Conservation (phyloP, 768 basidiomycete genomes). For the Auriscalpium orientale region DNA sequence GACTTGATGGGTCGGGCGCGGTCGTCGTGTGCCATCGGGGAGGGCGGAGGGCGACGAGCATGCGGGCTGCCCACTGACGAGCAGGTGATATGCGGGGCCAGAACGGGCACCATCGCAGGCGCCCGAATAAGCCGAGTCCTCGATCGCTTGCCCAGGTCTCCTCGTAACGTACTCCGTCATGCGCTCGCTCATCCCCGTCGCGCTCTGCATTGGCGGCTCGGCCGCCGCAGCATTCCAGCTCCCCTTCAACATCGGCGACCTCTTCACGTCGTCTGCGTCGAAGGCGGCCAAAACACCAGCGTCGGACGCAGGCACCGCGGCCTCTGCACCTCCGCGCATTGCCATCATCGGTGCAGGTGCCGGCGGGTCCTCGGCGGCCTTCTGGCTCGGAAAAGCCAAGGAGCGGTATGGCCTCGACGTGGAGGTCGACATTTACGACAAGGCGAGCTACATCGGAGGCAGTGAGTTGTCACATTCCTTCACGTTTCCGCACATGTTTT, state of each 20-base stretch:
- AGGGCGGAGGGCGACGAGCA: not conserved
- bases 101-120: not conserved
- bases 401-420: constrained; percentile 61
- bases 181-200: constrained; percentile 11
- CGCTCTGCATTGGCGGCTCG: constrained; percentile 16
- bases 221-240: constrained; percentile 29
- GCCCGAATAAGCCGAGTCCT: not conserved
- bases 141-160: not conserved
- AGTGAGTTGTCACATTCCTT: constrained; percentile 43
- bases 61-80: not conserved
- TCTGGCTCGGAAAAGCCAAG: constrained; percentile 76
- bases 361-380: constrained; percentile 76
- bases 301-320: not conserved
- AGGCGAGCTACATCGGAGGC: constrained; percentile 70
- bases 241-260: constrained; percentile 39
- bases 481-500: not conserved
- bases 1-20: constrained; percentile 10
- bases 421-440: constrained; percentile 82
- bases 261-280: not conserved
- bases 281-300: not conserved
- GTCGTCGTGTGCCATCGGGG: not conserved
- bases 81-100: too few species aligned
- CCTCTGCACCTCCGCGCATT: constrained; percentile 32
- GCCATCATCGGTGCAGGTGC: constrained; percentile 92
- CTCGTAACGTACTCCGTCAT: not conserved